A percentile compares a stretch with the other conserved stretches of the same genome.
phyloP scores from a whole-genome alignment of 225 moss, liverwort and hornwort genomes.

The Bryum argenteum region DNA sequence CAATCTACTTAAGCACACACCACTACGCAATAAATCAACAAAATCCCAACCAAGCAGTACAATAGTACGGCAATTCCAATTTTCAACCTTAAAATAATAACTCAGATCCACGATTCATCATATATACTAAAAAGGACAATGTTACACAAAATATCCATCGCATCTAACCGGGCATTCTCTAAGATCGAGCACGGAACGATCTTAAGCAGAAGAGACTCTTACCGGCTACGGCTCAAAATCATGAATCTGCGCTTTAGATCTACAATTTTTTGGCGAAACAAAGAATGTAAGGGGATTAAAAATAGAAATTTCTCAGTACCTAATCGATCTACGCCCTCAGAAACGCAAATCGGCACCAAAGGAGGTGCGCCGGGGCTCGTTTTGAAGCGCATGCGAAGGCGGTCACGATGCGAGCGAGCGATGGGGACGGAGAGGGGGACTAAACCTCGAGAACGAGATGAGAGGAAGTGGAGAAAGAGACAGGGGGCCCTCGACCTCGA shows the following conservation, averaged over 20 bases:
- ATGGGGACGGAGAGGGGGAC: not conserved
- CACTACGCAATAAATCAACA: no score
- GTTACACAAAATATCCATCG: no score
- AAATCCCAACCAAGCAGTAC: no score
- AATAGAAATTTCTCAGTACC: not conserved
- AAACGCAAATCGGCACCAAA: not conserved
- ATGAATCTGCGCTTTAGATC: slow-evolving; percentile 5
- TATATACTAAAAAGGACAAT: no score
- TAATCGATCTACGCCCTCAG: not conserved
- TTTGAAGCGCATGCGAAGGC: not conserved
- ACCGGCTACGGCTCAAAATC: not conserved
- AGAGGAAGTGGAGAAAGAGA: no score
- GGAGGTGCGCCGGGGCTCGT: not conserved
- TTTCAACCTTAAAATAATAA: no score
- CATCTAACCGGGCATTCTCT: no score
- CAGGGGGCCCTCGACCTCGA: not conserved
- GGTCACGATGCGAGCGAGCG: not conserved
- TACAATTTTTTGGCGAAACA: not conserved
- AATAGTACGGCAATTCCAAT: no score
- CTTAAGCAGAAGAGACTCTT: no score
- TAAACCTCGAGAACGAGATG: not conserved
- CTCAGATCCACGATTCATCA: no score
- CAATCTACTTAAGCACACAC: no score
- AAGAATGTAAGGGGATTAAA: not conserved
- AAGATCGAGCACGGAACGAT: no score